Conservation (phyloP, 345 rosid genomes). For the Eutrema yunnanense region DNA sequence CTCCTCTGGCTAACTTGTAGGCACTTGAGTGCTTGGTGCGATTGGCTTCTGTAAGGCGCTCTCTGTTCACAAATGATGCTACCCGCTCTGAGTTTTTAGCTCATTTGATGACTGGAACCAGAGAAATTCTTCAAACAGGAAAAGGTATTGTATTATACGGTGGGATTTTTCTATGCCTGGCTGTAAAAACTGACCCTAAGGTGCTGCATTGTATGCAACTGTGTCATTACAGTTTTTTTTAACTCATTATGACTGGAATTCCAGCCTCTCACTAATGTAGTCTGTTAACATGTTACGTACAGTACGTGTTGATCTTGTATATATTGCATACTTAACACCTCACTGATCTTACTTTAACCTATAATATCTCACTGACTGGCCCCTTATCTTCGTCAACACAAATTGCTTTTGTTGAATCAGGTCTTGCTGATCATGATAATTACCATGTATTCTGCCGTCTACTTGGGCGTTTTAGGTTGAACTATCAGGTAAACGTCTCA, state of each 20-base stretch:
- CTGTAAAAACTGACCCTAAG: neutral
- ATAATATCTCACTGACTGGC: neutral
- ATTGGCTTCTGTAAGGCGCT: constrained; percentile 88
- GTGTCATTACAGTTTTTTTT: neutral
- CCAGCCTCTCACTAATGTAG: constrained; percentile 4
- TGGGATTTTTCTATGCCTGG: neutral
- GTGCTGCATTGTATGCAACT: constrained; percentile 10
- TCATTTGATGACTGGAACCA: constrained; percentile 93
- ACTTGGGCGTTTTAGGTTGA: constrained; percentile 93
- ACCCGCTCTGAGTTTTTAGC: constrained; percentile 89
- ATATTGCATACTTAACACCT: neutral
- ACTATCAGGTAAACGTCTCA: constrained; percentile 66
- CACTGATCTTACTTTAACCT: neutral
- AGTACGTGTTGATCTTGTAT: neutral
- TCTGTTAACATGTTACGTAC: neutral
- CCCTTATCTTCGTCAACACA: constrained; percentile 6
- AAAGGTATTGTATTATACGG: constrained; percentile 41
- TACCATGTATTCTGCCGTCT: constrained; percentile 99
- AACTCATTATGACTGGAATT: neutral
- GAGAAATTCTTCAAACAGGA: constrained; percentile 91
- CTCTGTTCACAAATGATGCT: constrained; percentile 81
- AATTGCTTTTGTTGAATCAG: constrained; percentile 37
- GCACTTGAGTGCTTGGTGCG: constrained; percentile 99
- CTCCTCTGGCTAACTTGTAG: constrained; percentile 36
- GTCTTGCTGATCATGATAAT: constrained; percentile 99